Conservation (phyloP, 495 filamentous ascomycete species). For the Penicilliopsis zonata region DNA sequence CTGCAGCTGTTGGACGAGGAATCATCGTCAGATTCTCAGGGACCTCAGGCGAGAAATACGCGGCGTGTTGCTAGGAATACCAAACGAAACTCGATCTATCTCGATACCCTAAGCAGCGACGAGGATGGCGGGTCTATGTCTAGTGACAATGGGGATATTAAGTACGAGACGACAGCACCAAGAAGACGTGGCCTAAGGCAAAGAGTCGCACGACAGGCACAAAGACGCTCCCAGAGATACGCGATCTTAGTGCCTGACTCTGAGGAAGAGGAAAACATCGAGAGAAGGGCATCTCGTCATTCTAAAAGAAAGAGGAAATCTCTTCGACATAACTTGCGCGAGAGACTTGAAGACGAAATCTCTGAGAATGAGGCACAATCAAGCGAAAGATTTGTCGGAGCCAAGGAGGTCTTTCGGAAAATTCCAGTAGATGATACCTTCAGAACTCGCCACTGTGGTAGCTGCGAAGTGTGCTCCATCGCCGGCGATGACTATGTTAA, state of each 20-base stretch:
- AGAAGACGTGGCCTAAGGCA: neutral
- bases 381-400: conserved; percentile 38
- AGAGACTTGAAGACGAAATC: conserved; percentile 53
- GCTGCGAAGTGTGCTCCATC: conserved; percentile 61
- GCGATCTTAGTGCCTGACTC: conserved; percentile 3
- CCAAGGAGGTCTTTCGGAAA: conserved; percentile 56
- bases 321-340: conserved; percentile 45
- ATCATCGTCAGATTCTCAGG: conserved; percentile 2
- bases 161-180: neutral
- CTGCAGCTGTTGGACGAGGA: conserved; percentile 5
- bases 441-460: conserved; percentile 47
- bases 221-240: neutral
- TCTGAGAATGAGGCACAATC: conserved; percentile 44
- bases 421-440: conserved; percentile 47
- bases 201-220: neutral
- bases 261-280: conserved; percentile 9
- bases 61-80: neutral
- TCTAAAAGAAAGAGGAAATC: conserved; percentile 18
- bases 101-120: neutral
- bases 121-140: conserved; percentile 1
- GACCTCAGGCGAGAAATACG: conserved; percentile 1
- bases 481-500: conserved; percentile 40
- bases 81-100: neutral
- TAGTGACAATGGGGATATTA: neutral
- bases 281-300: conserved; percentile 7